These are phyloP conservation scores for Rhypophila decipiens DNA, from an alignment of 495 filamentous ascomycete species.

Conservation along the genomic window DNA sequence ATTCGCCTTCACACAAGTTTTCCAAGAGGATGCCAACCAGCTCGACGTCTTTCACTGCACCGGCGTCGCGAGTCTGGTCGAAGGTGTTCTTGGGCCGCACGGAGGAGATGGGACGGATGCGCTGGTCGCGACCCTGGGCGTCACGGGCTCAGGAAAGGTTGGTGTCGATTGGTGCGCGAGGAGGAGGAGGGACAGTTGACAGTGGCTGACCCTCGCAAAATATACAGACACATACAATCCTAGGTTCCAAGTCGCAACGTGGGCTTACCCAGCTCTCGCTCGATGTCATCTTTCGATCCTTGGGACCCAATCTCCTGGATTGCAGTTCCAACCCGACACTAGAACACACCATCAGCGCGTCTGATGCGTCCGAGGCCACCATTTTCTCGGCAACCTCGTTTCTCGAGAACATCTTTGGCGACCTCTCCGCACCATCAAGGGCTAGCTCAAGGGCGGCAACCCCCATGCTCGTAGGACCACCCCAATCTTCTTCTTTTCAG, in stretches of 20 bases:
- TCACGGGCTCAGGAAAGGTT: slow-evolving; percentile 95
- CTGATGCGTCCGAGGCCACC: slow-evolving; percentile 78
- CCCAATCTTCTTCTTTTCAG: slow-evolving; percentile 16
- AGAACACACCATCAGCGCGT: slow-evolving; percentile 63
- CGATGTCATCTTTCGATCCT: slow-evolving; percentile 78
- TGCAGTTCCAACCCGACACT: slow-evolving; percentile 52
- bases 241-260: slow-evolving; percentile 78
- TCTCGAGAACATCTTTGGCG: slow-evolving; percentile 71
- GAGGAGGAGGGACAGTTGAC: slow-evolving; percentile 4
- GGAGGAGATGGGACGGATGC: slow-evolving; percentile 80
- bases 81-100: slow-evolving; percentile 64
- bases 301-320: slow-evolving; percentile 61
- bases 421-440: slow-evolving; percentile 50
- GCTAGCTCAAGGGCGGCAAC: slow-evolving; percentile 69
- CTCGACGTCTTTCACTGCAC: slow-evolving; percentile 83
- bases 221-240: slow-evolving; percentile 91
- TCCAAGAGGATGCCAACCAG: slow-evolving; percentile 78
- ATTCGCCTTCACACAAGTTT: slow-evolving; percentile 91
- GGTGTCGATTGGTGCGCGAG: slow-evolving; percentile 14
- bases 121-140: slow-evolving; percentile 83
- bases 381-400: slow-evolving; percentile 72
- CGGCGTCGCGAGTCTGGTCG: slow-evolving; percentile 65
- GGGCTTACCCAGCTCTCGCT: slow-evolving; percentile 88
- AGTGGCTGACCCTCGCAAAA: slow-evolving; percentile 16
- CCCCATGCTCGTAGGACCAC: slow-evolving; percentile 66